Evolutionary conservation across 2,329 filamentous ascomycete genomes (phyloP).

Genomic region (Colletotrichum sp.): DNA sequence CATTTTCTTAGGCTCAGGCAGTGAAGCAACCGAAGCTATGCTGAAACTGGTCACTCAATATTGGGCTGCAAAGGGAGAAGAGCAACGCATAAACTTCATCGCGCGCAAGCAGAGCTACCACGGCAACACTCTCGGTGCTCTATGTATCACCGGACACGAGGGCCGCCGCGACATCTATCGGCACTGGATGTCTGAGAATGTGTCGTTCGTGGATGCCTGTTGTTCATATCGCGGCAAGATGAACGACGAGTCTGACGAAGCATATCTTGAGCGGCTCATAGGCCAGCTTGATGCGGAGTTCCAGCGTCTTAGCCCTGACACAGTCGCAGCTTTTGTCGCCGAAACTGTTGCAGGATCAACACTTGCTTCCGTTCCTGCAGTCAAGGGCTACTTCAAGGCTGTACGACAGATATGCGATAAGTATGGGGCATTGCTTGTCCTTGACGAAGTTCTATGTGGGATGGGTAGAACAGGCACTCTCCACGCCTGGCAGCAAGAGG

Average conservation of each 20-base stretch:
- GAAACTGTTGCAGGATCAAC: background rate
- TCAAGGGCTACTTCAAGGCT: background rate
- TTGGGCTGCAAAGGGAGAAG: background rate
- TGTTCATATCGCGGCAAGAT: background rate
- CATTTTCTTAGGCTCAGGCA: background rate
- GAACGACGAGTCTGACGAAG: background rate
- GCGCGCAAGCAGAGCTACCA: background rate
- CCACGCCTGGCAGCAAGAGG: background rate
- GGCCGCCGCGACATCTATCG: background rate
- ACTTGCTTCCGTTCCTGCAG: background rate
- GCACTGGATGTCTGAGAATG: background rate
- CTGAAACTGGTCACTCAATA: background rate
- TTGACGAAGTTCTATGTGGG: background rate
- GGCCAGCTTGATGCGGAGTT: background rate
- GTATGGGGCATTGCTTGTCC: background rate
- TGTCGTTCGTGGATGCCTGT: background rate
- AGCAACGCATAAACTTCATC: background rate
- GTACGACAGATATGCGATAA: background rate
- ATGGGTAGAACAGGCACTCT: background rate
- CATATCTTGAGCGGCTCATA: background rate
- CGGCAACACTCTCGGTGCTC: background rate
- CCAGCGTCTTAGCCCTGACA: background rate
- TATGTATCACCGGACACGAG: background rate
- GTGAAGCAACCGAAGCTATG: background rate
- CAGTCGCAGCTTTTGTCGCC: background rate